phyloP scores from a whole-genome alignment of 2,329 filamentous ascomycete species.

The Chalara sp. region DNA sequence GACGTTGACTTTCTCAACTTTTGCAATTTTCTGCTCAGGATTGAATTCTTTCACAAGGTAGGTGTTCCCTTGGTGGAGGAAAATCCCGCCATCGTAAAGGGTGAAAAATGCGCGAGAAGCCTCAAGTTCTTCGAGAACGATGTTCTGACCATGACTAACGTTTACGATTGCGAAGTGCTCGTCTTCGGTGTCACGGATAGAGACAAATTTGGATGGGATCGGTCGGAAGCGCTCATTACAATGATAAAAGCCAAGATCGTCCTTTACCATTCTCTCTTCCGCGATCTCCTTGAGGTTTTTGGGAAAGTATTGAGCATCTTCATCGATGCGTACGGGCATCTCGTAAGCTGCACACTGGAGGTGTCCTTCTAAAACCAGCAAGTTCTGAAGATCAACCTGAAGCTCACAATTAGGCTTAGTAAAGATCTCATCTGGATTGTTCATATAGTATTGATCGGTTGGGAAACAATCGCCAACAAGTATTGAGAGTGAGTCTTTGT shows the following conservation, averaged over 20 bases:
- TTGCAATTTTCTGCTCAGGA: conserved; percentile 73
- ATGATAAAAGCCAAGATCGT: conserved; percentile 79
- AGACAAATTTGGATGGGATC: conserved; percentile 72
- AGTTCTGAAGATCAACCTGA: conserved; percentile 85
- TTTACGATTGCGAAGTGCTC: conserved; percentile 94
- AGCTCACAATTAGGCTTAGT: conserved; percentile 84
- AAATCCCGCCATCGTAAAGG: conserved; percentile 94
- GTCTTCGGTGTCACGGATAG: conserved; percentile 83
- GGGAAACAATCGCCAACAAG: conserved; percentile 84
- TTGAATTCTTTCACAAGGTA: conserved; percentile 89
- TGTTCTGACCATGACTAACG: conserved; percentile 72
- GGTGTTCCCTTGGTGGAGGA: conserved; percentile 88
- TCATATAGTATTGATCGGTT: conserved; percentile 95
- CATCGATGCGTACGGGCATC: conserved; percentile 77
- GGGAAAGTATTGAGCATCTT: conserved; percentile 76
- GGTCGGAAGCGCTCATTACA: conserved; percentile 85
- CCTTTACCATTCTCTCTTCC: conserved; percentile 64
- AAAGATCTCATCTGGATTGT: conserved; percentile 89
- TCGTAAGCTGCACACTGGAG: conserved; percentile 93
- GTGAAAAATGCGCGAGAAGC: conserved; percentile 92
- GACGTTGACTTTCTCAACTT: conserved; percentile 82
- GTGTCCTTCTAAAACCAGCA: conserved; percentile 87
- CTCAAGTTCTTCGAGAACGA: conserved; percentile 91
- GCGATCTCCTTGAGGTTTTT: conserved; percentile 65
- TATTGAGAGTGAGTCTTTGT: conserved; percentile 88